Base-by-base conservation (phyloP, 2,329 filamentous ascomycete species). In the Endocalyx cinctus region DNA sequence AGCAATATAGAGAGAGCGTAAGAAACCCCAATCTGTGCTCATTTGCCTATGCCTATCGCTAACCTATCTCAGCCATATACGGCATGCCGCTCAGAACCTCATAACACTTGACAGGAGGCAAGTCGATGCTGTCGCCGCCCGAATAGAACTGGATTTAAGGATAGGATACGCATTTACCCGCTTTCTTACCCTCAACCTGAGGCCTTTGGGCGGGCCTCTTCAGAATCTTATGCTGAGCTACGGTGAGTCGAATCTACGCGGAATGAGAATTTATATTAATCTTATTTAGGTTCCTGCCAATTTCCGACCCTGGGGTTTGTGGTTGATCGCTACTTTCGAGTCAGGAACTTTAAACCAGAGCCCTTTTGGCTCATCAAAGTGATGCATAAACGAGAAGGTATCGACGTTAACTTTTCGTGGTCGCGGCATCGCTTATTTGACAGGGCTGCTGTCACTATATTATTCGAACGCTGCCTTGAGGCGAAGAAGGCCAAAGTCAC, bases 241-340 rank as follows among this genome's bases (percentile, higher is more conserved):
- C 53, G 88, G 87, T 84, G 65, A 44, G 64, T 41, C 15, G 12
- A 35, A 18, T 27, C 13, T 7, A 27, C 15, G n/a, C n/a, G n/a
- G n/a, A n/a, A n/a, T n/a, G n/a, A n/a, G n/a, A n/a, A n/a, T n/a
- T n/a, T n/a, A n/a, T n/a, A n/a, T n/a, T n/a, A n/a, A n/a, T n/a
- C n/a, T n/a, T n/a, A n/a, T n/a, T 6, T 22, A 86, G 86, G 77
- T 11, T 95, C 89, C 4, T 98, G 92, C 47, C 92, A 98, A 57
- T 98, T 98, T 51, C 92, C 92, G 2, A 97, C 92, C 0, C 70
- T 98, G 5, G 92, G 92, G 0, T 98, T 98, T 46, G 90, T 98
- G 2, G 92, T 98, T 6, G 92, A 98, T 59, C 79, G 90, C 29
- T 98, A 97, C 58, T 87, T 95, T 50, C 81, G 86, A 31, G 92